phyloP scores from a whole-genome alignment of 2,329 filamentous ascomycete species.

The Phaeophleospora eucalypticola region DNA sequence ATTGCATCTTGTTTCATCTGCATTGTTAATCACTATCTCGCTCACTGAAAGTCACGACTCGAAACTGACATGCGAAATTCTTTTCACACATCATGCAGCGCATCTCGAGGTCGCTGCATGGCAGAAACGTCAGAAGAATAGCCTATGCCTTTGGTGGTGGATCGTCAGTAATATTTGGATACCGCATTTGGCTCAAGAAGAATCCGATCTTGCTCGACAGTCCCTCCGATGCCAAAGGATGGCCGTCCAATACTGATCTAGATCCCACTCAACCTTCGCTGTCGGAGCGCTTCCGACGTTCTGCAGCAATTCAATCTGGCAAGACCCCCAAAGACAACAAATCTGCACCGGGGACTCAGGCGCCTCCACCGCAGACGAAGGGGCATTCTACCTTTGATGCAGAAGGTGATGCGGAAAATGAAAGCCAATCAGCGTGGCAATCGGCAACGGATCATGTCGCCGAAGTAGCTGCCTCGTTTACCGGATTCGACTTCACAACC shows the following conservation, averaged over 20 bases:
- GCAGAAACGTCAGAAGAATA: conserved; percentile 8
- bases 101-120: conserved; percentile 7
- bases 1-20: too few species aligned
- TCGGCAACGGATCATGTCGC: conserved; percentile 24
- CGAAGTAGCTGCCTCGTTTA: conserved; percentile 26
- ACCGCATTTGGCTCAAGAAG: conserved; percentile 13
- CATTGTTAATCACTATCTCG: too few species aligned
- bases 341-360: conserved; percentile 7
- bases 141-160: conserved; percentile 13
- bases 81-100: conserved; percentile 17
- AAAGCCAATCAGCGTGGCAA: conserved; percentile 24
- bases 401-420: conserved; percentile 11
- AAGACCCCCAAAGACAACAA: background rate
- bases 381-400: conserved; percentile 16
- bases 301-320: conserved; percentile 4
- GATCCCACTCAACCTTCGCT: conserved; percentile 1
- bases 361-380: conserved; percentile 26
- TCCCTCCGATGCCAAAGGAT: conserved; percentile 1
- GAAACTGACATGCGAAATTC: conserved; percentile 10
- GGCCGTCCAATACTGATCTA: background rate
- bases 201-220: conserved; percentile 19
- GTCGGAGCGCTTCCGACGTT: conserved; percentile 6
- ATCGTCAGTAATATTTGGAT: conserved; percentile 13
- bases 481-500: conserved; percentile 25
- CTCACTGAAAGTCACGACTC: background rate